phyloP scores from a whole-genome alignment of 345 rosid genomes.

The Eucalyptus victrix region DNA sequence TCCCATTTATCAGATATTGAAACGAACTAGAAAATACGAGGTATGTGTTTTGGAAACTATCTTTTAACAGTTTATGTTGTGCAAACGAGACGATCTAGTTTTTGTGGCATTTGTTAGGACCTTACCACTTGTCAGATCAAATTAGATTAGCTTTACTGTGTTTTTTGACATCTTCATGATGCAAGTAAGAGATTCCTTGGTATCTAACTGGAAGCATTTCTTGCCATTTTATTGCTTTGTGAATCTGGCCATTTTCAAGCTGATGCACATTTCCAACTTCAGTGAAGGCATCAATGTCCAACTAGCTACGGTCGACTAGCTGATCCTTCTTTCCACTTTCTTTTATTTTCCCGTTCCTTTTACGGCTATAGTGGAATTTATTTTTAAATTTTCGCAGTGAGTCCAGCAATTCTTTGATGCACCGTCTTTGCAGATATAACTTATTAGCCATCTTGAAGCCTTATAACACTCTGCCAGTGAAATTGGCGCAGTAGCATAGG shows the following conservation, averaged over 20 bases:
- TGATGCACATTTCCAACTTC: neutral
- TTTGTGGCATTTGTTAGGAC: neutral
- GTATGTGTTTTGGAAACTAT: constrained; percentile 4
- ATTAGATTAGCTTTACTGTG: neutral
- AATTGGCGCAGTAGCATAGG: neutral
- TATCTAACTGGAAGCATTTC: neutral
- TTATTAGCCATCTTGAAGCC: neutral
- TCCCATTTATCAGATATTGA: constrained; percentile 62
- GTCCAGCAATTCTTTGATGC: neutral
- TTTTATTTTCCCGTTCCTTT: neutral
- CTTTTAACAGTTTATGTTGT: neutral
- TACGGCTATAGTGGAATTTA: neutral
- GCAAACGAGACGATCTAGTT: neutral
- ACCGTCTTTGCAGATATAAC: neutral
- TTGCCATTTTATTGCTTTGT: neutral
- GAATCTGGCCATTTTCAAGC: neutral
- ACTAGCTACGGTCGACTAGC: neutral
- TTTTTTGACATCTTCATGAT: neutral
- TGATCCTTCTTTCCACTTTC: neutral
- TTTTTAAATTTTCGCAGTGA: neutral
- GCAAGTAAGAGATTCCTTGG: neutral
- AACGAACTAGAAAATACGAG: constrained; percentile 71
- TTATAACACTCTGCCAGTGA: neutral
- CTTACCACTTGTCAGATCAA: neutral
- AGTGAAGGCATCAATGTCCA: neutral